A percentile compares a stretch with the other conserved stretches of the same genome.
Evolutionary conservation across 1,139 yeast genomes (phyloP).

Genomic region (Torulaspora globosa): DNA sequence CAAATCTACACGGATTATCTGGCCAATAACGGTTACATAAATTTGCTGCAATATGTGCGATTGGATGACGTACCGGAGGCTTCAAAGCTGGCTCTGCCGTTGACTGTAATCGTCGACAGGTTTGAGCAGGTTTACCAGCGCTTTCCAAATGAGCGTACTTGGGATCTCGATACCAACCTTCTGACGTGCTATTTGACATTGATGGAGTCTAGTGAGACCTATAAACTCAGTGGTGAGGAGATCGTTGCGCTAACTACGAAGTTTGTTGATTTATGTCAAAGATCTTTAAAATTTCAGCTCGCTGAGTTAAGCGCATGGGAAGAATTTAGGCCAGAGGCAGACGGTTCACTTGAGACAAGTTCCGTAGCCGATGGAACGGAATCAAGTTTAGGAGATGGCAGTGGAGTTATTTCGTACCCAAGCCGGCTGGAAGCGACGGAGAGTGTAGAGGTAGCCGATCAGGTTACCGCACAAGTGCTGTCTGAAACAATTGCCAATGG

Average conservation of each 20-base stretch:
- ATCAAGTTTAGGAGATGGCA: constrained; percentile 15
- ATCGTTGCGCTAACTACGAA: constrained; percentile 18
- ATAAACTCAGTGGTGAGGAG: constrained; percentile 15
- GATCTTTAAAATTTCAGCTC: constrained; percentile 19
- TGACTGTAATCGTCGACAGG: constrained; percentile 24
- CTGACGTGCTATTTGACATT: constrained; percentile 28
- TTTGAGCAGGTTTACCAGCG: constrained; percentile 24
- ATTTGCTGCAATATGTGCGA: constrained; percentile 30
- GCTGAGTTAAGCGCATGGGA: constrained; percentile 22
- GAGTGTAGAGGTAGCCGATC: constrained; percentile 29
- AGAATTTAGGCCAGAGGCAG: constrained; percentile 1
- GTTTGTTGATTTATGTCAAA: constrained; percentile 17
- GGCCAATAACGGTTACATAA: constrained; percentile 32
- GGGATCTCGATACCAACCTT: constrained; percentile 36
- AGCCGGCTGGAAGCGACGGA: constrained; percentile 14
- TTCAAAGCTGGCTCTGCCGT: constrained; percentile 15
- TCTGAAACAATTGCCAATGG: constrained; percentile 25
- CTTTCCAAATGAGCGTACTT: constrained; percentile 24
- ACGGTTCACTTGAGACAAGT: neutral
- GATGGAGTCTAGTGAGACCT: constrained; percentile 25
- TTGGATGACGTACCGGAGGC: constrained; percentile 25
- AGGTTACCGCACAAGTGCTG: constrained; percentile 25
- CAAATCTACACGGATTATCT: constrained; percentile 32
- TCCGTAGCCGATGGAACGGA: neutral
- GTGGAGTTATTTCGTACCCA: constrained; percentile 14